Evolutionary conservation across 2,329 filamentous ascomycete genomes (phyloP), one percentile per base, ranked within the genome.

Genomic region (Penicillium oxalicum): DNA sequence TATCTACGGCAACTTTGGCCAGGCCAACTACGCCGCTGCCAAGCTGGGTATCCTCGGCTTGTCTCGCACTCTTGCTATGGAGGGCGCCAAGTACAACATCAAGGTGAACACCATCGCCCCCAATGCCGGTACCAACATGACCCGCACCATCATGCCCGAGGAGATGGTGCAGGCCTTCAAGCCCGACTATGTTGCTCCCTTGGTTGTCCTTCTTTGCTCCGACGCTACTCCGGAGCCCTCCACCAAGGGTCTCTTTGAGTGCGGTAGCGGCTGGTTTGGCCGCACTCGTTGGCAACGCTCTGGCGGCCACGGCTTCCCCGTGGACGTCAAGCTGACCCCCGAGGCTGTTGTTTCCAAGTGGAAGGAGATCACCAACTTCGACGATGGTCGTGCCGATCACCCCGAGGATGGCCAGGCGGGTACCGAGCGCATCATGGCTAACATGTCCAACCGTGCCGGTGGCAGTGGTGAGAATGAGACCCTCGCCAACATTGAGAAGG

Each of bases 101-200:
- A 90, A 83, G 63, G 88, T 95, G 70, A 98, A 98, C 80, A 95
- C 91, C 50, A 96, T 98, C 64, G 93, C 93, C 25, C 93, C 93
- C 60, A 98, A 97, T 65, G 93, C 93, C 35, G 93, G 93, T 61
- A 98, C 93, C 39, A 84, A 86, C 67, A 93, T 98, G 88, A 98
- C 93, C 48, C 82, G 84, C 59, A 91, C 88, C 44, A 88, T 98
- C 68, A 81, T 98, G 78, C 93, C 93, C 28, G 90, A 95, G 73
- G 93, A 98, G 76, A 83, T 97, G 76, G 91, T 98, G 13, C 91
- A 97, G 76, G 91, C 93, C 40, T 95, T 98, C 80, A 98, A 97
- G 83, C 93, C 93, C 51, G 91, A 97, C 67, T 97, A 95, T 73
- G 91, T 98, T 70, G 93, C 93, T 45, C 93, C 93, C 52, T 75